These are phyloP conservation scores for Magnusiomyces paraingens DNA, from an alignment of 1,139 yeast species.

Conservation along the genomic window DNA sequence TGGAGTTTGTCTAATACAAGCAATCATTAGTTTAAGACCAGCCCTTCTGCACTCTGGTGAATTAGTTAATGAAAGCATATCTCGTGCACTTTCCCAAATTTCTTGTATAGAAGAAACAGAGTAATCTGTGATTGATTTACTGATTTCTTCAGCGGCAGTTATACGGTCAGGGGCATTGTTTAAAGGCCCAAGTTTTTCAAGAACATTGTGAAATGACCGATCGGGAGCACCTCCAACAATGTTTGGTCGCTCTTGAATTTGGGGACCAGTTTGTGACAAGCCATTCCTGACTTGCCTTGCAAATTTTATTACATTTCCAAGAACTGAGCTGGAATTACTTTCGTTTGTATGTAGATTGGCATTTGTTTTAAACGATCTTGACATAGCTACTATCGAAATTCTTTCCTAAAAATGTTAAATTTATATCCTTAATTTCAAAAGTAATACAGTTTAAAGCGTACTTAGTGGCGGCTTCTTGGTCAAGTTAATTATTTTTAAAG, in stretches of 20 bases:
- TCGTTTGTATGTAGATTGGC: background rate
- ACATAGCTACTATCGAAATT: constrained; percentile 3
- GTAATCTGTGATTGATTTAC: constrained; percentile 45
- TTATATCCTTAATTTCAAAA: background rate
- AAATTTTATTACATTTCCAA: constrained; percentile 22
- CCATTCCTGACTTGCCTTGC: constrained; percentile 45
- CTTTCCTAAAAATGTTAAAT: background rate
- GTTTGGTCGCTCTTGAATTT: constrained; percentile 43
- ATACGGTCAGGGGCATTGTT: constrained; percentile 39
- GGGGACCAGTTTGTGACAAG: constrained; percentile 28
- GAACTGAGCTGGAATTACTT: too few species aligned
- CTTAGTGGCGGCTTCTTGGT: too few species aligned
- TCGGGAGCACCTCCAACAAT: constrained; percentile 60
- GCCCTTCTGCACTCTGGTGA: constrained; percentile 44
- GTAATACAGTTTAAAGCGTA: background rate
- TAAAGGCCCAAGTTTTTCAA: constrained; percentile 38
- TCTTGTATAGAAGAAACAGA: constrained; percentile 60
- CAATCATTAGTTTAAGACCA: constrained; percentile 47
- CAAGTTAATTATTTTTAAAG: too few species aligned
- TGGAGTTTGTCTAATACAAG: constrained; percentile 43
- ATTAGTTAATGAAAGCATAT: constrained; percentile 43
- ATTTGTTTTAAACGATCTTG: constrained; percentile 1
- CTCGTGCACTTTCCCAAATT: constrained; percentile 66
- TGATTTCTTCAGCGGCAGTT: constrained; percentile 47
- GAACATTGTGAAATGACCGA: constrained; percentile 37